These are phyloP conservation scores for Eucalyptus cloeziana DNA, from an alignment of 345 rosid species.

Conservation along the genomic window DNA sequence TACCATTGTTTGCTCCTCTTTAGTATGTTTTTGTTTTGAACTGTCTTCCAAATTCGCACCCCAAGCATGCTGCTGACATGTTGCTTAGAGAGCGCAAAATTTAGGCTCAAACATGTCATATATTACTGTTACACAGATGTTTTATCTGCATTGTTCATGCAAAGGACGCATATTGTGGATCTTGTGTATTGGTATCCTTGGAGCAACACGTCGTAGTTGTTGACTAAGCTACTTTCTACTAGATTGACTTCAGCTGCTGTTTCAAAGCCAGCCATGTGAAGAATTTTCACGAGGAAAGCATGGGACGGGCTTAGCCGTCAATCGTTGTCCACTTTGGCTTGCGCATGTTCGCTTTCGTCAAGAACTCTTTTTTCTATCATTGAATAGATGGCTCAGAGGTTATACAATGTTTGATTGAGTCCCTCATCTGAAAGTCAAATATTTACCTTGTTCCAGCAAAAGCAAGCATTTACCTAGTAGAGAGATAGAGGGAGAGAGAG, in stretches of 20 bases:
- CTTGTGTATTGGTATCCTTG: background rate
- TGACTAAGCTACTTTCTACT: background rate
- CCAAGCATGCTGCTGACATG: background rate
- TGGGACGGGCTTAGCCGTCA: background rate
- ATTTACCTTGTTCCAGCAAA: background rate
- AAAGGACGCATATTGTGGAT: background rate
- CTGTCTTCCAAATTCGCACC: background rate
- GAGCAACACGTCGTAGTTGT: background rate
- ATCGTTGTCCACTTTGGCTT: background rate
- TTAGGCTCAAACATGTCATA: background rate
- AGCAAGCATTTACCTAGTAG: background rate
- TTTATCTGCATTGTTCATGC: background rate
- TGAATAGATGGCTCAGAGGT: background rate
- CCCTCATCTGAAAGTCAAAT: background rate
- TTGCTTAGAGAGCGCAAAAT: background rate
- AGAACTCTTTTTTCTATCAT: background rate
- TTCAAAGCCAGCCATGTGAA: background rate
- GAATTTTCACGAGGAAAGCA: background rate
- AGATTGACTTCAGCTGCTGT: background rate
- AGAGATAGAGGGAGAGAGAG: background rate
- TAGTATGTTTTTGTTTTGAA: background rate
- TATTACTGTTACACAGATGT: background rate
- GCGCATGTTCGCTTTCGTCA: background rate
- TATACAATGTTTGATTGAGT: background rate
- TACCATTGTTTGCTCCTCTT: background rate